Base-by-base conservation (phyloP, 176 grass and related monocot genomes). In the Zoysia pacifica region DNA sequence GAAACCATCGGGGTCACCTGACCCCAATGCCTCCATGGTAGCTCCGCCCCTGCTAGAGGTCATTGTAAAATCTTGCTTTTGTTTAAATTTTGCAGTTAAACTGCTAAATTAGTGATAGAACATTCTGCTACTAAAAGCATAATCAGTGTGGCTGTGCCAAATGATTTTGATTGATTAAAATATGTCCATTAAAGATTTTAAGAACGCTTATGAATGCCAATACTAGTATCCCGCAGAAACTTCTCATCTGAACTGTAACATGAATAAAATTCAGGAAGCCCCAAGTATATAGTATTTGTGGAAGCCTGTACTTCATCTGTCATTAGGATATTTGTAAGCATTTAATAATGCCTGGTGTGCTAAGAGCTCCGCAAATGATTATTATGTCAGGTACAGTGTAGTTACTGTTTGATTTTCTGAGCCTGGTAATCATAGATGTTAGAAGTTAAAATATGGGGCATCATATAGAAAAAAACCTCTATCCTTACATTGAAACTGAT, bases 401-500 rank as follows among this genome's bases (percentile, higher is more conserved):
- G 1, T 49, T 67, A 48, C 44, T 48, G 43, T 68, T 69, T 28
- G 20, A 35, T 75, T 68, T 80, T 42, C 10, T 41, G 44, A 86
- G 50, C 5, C 20, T 50, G 12, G 9, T 28, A 80, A 42, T 38
- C 39, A 72, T 81, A 69, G 38, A 75, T 73, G 11, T 15, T 73
- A 54, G 20, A 6, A 20, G n/a, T 69, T 16, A 36, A 7, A 46
- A 47, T 54, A 6, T 70, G 38, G 42, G 37, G 5, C 73, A 78
- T 18, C 72, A 44, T 41, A 56, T 28, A 48, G 67, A 12, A 28
- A 65, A 55, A 13, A 42, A 48, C 58, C 84, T 74, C 13, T 45
- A 2, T 51, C 19, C 20, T 59, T 72, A 76, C 4, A 45, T 46
- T 19, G 74, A 73, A 90, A 66, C 61, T 91, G 51, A 87, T 70